Percentiles rank a stretch among this genome's conserved stretches.
phyloP scores from a whole-genome alignment of 139 green algal genomes.

The Mesotaenium endlicherianum region DNA sequence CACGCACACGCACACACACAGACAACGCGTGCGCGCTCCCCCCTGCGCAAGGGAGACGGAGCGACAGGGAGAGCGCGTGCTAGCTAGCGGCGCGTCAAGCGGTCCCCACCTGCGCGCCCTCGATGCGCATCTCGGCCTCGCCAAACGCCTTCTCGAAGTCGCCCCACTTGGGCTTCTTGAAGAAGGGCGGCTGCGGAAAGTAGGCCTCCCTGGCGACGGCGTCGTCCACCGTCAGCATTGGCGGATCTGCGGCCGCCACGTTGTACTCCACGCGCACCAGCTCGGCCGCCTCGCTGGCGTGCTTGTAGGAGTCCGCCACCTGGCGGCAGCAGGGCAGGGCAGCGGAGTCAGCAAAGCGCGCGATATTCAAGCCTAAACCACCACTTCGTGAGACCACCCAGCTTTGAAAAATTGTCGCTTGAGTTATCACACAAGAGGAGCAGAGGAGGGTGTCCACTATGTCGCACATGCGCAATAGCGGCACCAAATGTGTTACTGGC shows the following conservation, averaged over 20 bases:
- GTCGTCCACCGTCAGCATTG: conserved; percentile 58
- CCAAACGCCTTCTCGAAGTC: conserved; percentile 30
- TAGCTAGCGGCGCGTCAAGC: no score
- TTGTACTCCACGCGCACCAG: conserved; percentile 5
- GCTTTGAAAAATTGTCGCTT: no score
- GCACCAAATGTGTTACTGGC: no score
- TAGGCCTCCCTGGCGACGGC: conserved; percentile 45
- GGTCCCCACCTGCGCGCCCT: neutral
- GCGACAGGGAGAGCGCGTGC: no score
- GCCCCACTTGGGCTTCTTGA: neutral
- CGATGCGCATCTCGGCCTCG: neutral
- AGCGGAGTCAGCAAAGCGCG: neutral
- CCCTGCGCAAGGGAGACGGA: no score
- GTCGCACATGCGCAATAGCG: no score
- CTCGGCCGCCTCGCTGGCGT: neutral
- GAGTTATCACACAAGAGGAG: no score
- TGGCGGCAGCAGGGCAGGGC: neutral
- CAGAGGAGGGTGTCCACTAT: no score
- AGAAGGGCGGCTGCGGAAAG: conserved; percentile 10
- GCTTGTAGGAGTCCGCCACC: conserved; percentile 20
- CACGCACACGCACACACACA: conserved; percentile 17
- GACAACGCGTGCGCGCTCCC: no score
- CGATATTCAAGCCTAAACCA: neutral
- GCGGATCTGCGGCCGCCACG: neutral
- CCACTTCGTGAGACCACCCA: neutral